Evolutionary conservation across 73 alveolate genomes (phyloP), one percentile per base, ranked within the genome.

Genomic region (Breviolum minutum): DNA sequence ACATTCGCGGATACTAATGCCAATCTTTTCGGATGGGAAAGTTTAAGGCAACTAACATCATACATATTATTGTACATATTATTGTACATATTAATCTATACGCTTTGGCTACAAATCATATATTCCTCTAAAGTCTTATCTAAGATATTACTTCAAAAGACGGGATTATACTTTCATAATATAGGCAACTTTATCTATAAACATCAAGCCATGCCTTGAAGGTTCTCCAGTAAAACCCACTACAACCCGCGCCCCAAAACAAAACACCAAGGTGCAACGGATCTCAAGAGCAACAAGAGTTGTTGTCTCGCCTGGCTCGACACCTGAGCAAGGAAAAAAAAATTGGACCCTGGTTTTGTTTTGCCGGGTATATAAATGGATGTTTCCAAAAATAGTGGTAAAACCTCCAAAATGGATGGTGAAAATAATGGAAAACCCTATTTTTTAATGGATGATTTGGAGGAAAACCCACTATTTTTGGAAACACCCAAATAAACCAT

Each of bases 231-330:
- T 30, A 71, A 40, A 40, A 40, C 0, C 54, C 54, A 40, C 54
- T n/a, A n/a, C 54, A 0, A 40, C 0, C 54, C 54, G 54, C 54
- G 54, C 77, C 77, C 77, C 17, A 68, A 68, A 17, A 14, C n/a
- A n/a, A n/a, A n/a, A 19, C 61, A 13, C 76, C 92, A 8, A 17
- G 70, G 90, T 24, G 22, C 94, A 64, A 86, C 94, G 0, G 94
- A 61, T 62, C 94, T 54, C 80, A 86, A 63, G 64, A 86, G 94
- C 81, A 86, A 27, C 77, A 86, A 79, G 80, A 86, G 94, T 29
- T 61, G 79, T 30, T 86, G 94, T 7, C 94, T 80, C 6, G 94
- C 94, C 20, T 62, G n/a, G 48, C 80, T 63, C 30, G 94, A 63
- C 13, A 86, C 94, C 94, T 86, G 8, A 0, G 68, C 30, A 12